These are phyloP conservation scores for Keqinozyma sinolaborantium DNA, from an alignment of 1,139 yeast genomes.

Conservation along the genomic window DNA sequence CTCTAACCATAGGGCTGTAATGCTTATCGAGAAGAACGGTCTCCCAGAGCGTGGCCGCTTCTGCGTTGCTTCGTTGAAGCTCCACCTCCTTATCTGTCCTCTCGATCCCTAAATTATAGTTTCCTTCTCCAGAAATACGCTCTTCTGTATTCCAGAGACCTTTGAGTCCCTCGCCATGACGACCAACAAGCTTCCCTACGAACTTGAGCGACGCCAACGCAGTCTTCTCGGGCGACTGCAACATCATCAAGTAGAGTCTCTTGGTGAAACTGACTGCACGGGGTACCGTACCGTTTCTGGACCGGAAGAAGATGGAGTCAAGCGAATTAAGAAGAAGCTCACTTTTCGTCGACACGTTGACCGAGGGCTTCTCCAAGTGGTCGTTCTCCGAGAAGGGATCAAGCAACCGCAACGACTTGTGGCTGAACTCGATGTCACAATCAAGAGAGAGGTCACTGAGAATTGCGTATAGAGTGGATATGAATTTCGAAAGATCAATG, in stretches of 20 bases:
- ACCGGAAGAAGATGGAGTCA: constrained; percentile 77
- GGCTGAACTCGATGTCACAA: constrained; percentile 82
- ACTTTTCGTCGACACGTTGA: constrained; percentile 84
- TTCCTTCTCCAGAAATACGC: constrained; percentile 59
- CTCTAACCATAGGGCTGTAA: constrained; percentile 74
- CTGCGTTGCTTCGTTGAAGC: constrained; percentile 76
- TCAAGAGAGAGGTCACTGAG: constrained; percentile 69
- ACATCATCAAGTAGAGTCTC: constrained; percentile 60
- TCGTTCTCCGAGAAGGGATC: constrained; percentile 57
- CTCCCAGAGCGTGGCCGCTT: constrained; percentile 91
- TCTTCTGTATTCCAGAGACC: constrained; percentile 88
- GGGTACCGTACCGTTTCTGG: constrained; percentile 64
- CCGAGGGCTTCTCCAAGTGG: constrained; percentile 55
- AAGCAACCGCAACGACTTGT: constrained; percentile 71
- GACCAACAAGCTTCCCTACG: constrained; percentile 67
- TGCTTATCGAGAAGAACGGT: constrained; percentile 73
- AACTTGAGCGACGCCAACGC: constrained; percentile 74
- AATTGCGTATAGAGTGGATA: constrained; percentile 66
- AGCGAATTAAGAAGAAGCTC: constrained; percentile 76
- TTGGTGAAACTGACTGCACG: constrained; percentile 85
- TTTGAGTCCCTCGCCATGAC: constrained; percentile 62
- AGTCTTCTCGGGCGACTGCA: constrained; percentile 87
- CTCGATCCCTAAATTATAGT: constrained; percentile 69
- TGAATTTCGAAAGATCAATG: constrained; percentile 68
- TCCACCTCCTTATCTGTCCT: constrained; percentile 41